phyloP scores from a whole-genome alignment of 106 monocot genomes.

The Dendrobium huoshanense region DNA sequence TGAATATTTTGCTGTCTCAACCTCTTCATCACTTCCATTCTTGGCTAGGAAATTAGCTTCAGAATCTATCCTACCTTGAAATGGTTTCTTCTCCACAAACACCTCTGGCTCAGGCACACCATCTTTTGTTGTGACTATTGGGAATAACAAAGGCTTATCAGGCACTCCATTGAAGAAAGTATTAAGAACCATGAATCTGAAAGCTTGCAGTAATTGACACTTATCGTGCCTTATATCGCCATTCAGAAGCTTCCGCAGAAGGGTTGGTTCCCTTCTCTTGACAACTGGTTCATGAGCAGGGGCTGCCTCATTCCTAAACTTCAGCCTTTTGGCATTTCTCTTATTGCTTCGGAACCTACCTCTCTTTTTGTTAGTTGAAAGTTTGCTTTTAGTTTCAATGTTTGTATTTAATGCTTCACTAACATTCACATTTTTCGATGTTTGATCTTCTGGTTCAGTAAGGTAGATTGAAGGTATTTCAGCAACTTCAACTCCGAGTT shows the following conservation, averaged over 20 bases:
- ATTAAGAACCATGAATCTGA: conserved; percentile 78
- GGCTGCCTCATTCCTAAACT: conserved; percentile 9
- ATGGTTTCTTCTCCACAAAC: not conserved
- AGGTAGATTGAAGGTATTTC: conserved; percentile 73
- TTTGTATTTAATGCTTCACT: not conserved
- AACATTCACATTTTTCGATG: not conserved
- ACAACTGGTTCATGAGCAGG: not conserved
- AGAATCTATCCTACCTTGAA: not conserved
- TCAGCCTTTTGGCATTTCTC: conserved; percentile 31
- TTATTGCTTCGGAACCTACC: conserved; percentile 25
- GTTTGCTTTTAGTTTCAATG: not conserved
- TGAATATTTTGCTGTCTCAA: not conserved
- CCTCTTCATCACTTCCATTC: conserved; percentile 5
- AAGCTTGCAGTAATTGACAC: conserved; percentile 59
- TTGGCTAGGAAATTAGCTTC: not conserved
- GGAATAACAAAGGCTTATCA: conserved; percentile 48
- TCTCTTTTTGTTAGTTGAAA: conserved; percentile 22
- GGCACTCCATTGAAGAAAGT: conserved; percentile 62
- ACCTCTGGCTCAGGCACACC: not conserved
- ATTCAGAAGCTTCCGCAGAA: conserved; percentile 75
- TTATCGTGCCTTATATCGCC: conserved; percentile 69
- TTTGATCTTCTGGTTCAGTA: conserved; percentile 30
- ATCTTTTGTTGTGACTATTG: conserved; percentile 33
- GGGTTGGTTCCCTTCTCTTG: conserved; percentile 47
- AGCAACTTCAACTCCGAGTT: conserved; percentile 83